Base-by-base conservation (phyloP, 345 rosid genomes). In the Eucalyptus paniculata region DNA sequence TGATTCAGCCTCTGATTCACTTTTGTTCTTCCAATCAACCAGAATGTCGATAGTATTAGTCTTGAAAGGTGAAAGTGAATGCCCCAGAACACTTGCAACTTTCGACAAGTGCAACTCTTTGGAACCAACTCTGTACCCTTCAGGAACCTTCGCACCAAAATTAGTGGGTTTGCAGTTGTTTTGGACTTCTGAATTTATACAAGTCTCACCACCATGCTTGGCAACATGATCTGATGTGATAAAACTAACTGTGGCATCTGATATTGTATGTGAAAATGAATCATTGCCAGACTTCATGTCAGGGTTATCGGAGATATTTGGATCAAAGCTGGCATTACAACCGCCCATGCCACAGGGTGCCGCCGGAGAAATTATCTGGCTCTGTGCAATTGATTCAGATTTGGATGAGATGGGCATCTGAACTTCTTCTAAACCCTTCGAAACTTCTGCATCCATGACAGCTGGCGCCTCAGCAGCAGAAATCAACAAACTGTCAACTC, bases 81-180 rank as follows among this genome's bases (percentile, higher is more conserved):
- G 90, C 92, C 92, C 90, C 18, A 82, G 92, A 88, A 90, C 89
- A 88, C 91, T 89, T 89, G 89, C 93, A 87, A 91, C 91, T 90
- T 93, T 92, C 34, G 94, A 92, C 30, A 89, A 90, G 86, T 92
- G 93, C 86, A 90, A 81, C 87, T 93, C 95, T 87, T 89, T 69
- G 47, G 94, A 94, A 92, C 91, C 93, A 91, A 92, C 88, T 18
- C 60, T 56, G 86, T 89, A 87, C 90, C 89, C 92, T 86, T 91
- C 91, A 82, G 91, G 91, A 90, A 85, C 86, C 60, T 87, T 86
- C 87, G 56, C 89, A 80, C 88, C 92, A 87, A 91, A 86, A 91
- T 90, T 91, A 89, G 92, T 92, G n/a, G 90, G 91, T 86, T 88
- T 87, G 47, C 89, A 89, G 89, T 89, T 87, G 86, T 92, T 92